A percentile compares a stretch with the other conserved stretches of the same genome.
Conservation (phyloP, 1,139 yeast genomes). For the Yamadazyma atmosphaerica region DNA sequence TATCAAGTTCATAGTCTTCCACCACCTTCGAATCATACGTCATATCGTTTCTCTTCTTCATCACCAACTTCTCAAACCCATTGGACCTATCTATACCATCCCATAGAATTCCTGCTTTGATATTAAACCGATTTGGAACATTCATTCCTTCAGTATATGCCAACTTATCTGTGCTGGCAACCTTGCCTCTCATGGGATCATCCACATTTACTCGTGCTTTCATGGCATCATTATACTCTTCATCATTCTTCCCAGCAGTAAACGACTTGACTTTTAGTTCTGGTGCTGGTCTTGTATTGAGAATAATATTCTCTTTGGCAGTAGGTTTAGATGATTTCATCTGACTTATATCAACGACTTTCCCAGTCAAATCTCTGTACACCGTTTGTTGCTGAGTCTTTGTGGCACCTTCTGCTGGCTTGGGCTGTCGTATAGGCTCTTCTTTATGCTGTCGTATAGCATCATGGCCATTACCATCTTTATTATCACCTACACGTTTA, state of each 20-base stretch:
- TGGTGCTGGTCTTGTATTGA: conserved; percentile 3
- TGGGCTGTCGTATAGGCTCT: conserved; percentile 9
- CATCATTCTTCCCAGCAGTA: conserved; percentile 36
- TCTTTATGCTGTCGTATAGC: too few relatives aligned
- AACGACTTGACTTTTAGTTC: conserved; percentile 21
- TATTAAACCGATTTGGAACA: conserved; percentile 72
- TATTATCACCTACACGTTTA: conserved; percentile 29
- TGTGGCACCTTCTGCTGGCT: too few relatives aligned
- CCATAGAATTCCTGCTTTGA: conserved; percentile 84
- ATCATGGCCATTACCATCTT: background rate
- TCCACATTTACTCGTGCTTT: conserved; percentile 45
- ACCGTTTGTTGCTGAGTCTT: conserved; percentile 33
- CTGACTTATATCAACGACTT: conserved; percentile 31
- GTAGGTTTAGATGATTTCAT: conserved; percentile 10
- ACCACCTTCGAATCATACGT: conserved; percentile 30
- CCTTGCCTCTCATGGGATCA: conserved; percentile 58
- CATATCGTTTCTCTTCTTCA: conserved; percentile 53
- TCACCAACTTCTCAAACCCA: conserved; percentile 77
- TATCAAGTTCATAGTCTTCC: conserved; percentile 29
- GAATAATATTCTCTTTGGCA: conserved; percentile 4
- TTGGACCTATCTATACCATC: conserved; percentile 91
- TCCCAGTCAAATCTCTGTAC: conserved; percentile 43
- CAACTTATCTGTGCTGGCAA: conserved; percentile 17
- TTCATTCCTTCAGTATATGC: conserved; percentile 45
- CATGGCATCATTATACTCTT: conserved; percentile 35